A percentile compares a stretch with the other conserved stretches of the same genome.
phyloP scores from a whole-genome alignment of 805 yeast species.

The Spathaspora arborariae region DNA sequence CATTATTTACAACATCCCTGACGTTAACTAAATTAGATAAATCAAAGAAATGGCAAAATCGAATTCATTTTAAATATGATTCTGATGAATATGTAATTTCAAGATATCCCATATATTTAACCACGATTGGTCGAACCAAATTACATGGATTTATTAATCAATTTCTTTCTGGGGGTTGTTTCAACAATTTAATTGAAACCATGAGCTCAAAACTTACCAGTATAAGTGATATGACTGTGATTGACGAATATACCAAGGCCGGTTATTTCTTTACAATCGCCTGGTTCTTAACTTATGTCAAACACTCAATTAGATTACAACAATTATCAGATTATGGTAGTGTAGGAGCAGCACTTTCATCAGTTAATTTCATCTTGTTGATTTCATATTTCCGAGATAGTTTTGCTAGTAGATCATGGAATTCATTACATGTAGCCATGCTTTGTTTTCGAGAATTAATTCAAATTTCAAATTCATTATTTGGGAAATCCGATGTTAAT shows the following conservation, averaged over 20 bases:
- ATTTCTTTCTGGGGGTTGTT: constrained; percentile 66
- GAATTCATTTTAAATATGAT: constrained; percentile 34
- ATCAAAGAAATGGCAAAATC: constrained; percentile 60
- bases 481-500: constrained; percentile 37
- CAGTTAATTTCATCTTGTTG: constrained; percentile 55
- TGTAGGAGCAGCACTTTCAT: constrained; percentile 55
- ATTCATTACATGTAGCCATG: constrained; percentile 67
- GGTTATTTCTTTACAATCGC: constrained; percentile 55
- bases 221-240: constrained; percentile 23
- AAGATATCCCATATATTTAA: constrained; percentile 23
- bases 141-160: constrained; percentile 46
- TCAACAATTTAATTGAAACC: constrained; percentile 58
- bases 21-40: constrained; percentile 64
- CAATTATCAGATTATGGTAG: constrained; percentile 33
- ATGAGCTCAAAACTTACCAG: constrained; percentile 41
- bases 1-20: constrained; percentile 45
- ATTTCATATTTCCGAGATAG: constrained; percentile 43
- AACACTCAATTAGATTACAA: constrained; percentile 20
- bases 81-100: constrained; percentile 32
- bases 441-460: constrained; percentile 64
- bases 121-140: constrained; percentile 26
- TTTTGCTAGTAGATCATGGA: constrained; percentile 44
- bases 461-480: constrained; percentile 42
- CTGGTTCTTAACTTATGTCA: constrained; percentile 76
- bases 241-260: constrained; percentile 38